These are phyloP conservation scores for Lolium perenne DNA, from an alignment of 176 grass and related monocot genomes.

Conservation along the genomic window DNA sequence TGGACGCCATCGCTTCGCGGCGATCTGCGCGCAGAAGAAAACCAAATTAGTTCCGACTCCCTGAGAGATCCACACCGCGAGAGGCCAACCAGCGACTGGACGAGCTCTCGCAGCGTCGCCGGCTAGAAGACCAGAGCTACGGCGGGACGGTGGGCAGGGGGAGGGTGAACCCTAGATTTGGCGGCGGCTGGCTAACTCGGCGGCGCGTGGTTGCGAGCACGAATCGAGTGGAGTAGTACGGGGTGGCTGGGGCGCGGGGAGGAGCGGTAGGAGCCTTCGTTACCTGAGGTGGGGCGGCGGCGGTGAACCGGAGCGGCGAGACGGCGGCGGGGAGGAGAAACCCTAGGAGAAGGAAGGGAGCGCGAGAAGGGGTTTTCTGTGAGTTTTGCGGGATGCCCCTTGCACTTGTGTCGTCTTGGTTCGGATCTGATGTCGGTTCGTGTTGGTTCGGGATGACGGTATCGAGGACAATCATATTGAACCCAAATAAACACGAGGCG, in stretches of 20 bases:
- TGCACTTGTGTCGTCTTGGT: too few relatives aligned
- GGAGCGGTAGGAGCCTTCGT: background rate
- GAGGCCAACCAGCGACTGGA: background rate
- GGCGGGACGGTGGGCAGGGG: background rate
- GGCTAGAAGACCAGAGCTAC: background rate
- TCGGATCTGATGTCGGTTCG: background rate
- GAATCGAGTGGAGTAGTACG: too few relatives aligned
- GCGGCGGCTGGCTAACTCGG: background rate
- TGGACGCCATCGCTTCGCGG: constrained; percentile 26
- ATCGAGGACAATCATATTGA: background rate
- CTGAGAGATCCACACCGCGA: background rate
- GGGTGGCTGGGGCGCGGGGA: background rate
- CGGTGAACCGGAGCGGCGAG: constrained; percentile 28
- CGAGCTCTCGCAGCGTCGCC: background rate
- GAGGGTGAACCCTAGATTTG: constrained; percentile 5
- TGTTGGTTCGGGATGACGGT: too few relatives aligned
- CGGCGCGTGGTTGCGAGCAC: background rate
- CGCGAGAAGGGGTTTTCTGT: background rate
- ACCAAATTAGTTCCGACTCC: background rate
- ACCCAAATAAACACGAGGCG: too few relatives aligned
- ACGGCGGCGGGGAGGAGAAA: constrained; percentile 5
- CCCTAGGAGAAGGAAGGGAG: constrained; percentile 10
- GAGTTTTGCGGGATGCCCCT: background rate
- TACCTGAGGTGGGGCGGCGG: constrained; percentile 18
- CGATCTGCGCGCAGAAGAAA: constrained; percentile 5